Base-by-base conservation (phyloP, 2,329 filamentous ascomycete species). In the Aschersonia sp. region DNA sequence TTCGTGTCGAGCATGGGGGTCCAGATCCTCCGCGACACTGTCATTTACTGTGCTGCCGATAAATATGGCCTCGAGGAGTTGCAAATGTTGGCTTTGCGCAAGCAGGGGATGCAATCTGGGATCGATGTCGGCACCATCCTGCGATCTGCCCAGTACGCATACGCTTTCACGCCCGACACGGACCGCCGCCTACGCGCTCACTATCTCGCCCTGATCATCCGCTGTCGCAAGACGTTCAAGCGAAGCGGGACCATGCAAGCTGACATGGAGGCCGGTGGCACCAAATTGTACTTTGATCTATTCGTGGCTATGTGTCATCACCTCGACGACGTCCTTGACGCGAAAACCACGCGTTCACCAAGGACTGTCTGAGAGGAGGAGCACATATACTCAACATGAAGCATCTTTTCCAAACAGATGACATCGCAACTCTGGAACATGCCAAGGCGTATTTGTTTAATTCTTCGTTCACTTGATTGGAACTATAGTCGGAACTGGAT, bases 271-370 rank as follows among this genome's bases (percentile, higher is more conserved):
- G 81, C 81, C 68, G 88, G 89, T 66, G 88, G 71, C 61, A 76
- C 79, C 70, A 89, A 89, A 76, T 76, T 96, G 71, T 96, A 92
- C 77, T 97, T 97, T 72, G 89, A 96, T 76, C 75, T 97, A 68
- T 97, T 96, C 68, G 89, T 96, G 64, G 89, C 89, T 60, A 86
- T 96, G 83, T 94, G 87, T 76, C 96, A 95, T 71, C 89, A 95
- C 73, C 84, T 96, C 62, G 89, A 96, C 77, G 89, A 96, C 68
- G 81, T 96, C 69, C 83, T 87, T 69, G 87, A 92, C 64, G 81
- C 87, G 68, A 83, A 78, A 78, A 84, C 81, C 65, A 77, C 74
- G 63, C 69, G 72, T 54, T 73, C 73, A 52, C 75, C 76, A 50
- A 73, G 68, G 68, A 76, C 73, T 46, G 70, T 78, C 63, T 79